phyloP scores from a whole-genome alignment of 257 asterid genomes.

The Mentha longifolia region DNA sequence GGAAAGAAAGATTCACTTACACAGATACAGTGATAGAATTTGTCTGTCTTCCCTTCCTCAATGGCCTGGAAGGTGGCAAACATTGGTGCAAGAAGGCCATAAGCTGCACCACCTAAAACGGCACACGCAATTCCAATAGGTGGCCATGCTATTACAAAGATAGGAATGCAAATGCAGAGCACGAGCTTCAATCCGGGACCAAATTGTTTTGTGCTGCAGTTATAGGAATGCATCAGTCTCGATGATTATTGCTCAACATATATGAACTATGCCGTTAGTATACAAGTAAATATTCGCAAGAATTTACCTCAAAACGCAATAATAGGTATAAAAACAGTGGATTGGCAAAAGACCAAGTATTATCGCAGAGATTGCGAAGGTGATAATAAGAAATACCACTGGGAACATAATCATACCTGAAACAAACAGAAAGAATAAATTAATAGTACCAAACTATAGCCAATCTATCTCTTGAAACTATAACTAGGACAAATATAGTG shows the following conservation, averaged over 20 bases:
- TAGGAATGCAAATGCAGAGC: conserved; percentile 50
- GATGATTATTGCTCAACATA: not conserved
- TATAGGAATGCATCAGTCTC: conserved; percentile 6
- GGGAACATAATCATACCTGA: conserved; percentile 82
- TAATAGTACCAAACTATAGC: conserved; percentile 3
- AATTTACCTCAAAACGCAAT: conserved; percentile 71
- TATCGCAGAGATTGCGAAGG: conserved; percentile 61
- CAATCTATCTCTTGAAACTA: conserved; percentile 7
- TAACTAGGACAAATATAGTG: not conserved
- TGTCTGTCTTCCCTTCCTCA: conserved; percentile 66
- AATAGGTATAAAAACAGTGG: conserved; percentile 72
- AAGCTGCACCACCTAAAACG: conserved; percentile 71
- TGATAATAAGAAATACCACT: conserved; percentile 56
- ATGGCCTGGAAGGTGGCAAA: conserved; percentile 87
- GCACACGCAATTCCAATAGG: conserved; percentile 59
- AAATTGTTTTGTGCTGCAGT: conserved; percentile 71
- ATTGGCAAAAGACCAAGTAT: conserved; percentile 81
- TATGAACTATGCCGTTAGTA: conserved; percentile 17
- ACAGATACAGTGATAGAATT: conserved; percentile 70
- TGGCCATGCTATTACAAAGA: conserved; percentile 59
- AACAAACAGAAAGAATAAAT: conserved; percentile 25
- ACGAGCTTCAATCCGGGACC: conserved; percentile 78
- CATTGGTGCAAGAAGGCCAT: conserved; percentile 81
- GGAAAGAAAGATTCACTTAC: conserved; percentile 48
- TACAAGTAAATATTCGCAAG: conserved; percentile 12